phyloP scores from a whole-genome alignment of 768 basidiomycete species.

The Collybia sordida region DNA sequence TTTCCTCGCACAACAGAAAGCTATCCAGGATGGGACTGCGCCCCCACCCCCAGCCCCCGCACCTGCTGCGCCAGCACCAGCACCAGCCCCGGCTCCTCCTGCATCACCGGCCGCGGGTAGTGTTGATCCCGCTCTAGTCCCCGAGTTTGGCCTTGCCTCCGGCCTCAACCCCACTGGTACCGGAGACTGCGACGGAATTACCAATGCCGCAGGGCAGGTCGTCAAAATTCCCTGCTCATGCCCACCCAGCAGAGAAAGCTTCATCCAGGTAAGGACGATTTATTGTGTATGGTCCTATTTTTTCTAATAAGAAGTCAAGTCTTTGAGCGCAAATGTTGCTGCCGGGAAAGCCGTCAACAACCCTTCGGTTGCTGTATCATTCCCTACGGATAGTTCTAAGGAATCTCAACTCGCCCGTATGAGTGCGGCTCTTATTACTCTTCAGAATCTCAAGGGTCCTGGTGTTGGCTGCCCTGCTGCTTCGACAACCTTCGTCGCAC shows the following conservation, averaged over 20 bases:
- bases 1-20: conserved; percentile 42
- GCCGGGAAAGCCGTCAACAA: conserved; percentile 69
- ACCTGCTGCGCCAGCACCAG: conserved; percentile 20
- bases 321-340: conserved; percentile 53
- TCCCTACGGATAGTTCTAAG: conserved; percentile 53
- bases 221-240: conserved; percentile 66
- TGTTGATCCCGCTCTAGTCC: conserved; percentile 45
- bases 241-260: conserved; percentile 54
- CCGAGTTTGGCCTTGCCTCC: conserved; percentile 55
- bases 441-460: conserved; percentile 67
- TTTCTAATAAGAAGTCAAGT: conserved; percentile 14
- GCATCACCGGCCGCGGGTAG: conserved; percentile 31
- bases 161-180: conserved; percentile 63
- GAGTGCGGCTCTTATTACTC: conserved; percentile 44
- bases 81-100: conserved; percentile 26
- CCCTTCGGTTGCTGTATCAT: conserved; percentile 54
- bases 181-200: conserved; percentile 63
- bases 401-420: conserved; percentile 56
- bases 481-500: conserved; percentile 58
- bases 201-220: conserved; percentile 51
- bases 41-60: conserved; percentile 16
- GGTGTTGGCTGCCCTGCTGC: conserved; percentile 69
- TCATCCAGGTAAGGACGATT: conserved; percentile 39
- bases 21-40: conserved; percentile 31
- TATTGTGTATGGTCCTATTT: not conserved